Percentiles rank a stretch among this genome's conserved stretches.
These are phyloP conservation scores for Salvia splendens DNA, from an alignment of 257 asterid genomes.

Conservation along the genomic window DNA sequence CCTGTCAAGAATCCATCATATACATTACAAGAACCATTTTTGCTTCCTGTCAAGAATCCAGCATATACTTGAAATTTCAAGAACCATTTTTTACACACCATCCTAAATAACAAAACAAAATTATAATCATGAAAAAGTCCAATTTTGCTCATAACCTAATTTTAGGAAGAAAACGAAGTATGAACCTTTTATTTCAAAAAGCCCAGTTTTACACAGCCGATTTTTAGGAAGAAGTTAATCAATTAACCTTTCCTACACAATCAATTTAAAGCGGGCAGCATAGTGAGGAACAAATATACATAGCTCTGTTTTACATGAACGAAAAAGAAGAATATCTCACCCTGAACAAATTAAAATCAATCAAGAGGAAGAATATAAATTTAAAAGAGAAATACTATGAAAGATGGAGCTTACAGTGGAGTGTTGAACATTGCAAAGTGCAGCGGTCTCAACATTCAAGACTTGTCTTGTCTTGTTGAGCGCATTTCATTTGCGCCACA, in stretches of 20 bases:
- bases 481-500: too few species aligned
- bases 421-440: conserved; percentile 48
- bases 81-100: neutral
- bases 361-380: neutral
- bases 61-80: neutral
- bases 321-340: neutral
- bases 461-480: neutral
- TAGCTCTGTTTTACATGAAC: too few species aligned
- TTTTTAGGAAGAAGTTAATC: conserved; percentile 1
- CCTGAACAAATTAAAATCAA: neutral
- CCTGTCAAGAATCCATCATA: conserved; percentile 44
- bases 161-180: neutral
- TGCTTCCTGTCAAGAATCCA: conserved; percentile 44
- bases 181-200: neutral
- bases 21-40: neutral
- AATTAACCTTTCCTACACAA: neutral
- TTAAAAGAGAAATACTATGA: neutral
- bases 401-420: conserved; percentile 43
- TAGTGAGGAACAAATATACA: neutral
- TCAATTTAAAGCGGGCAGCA: neutral
- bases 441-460: conserved; percentile 22
- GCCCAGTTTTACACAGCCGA: neutral
- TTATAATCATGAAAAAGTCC: conserved; percentile 19
- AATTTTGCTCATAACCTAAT: neutral
- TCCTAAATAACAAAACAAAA: neutral